Percentiles rank a stretch among this genome's conserved stretches.
Evolutionary conservation across 2,329 filamentous ascomycete genomes (phyloP).

Genomic region (Ophiostoma himal-ulmi): DNA sequence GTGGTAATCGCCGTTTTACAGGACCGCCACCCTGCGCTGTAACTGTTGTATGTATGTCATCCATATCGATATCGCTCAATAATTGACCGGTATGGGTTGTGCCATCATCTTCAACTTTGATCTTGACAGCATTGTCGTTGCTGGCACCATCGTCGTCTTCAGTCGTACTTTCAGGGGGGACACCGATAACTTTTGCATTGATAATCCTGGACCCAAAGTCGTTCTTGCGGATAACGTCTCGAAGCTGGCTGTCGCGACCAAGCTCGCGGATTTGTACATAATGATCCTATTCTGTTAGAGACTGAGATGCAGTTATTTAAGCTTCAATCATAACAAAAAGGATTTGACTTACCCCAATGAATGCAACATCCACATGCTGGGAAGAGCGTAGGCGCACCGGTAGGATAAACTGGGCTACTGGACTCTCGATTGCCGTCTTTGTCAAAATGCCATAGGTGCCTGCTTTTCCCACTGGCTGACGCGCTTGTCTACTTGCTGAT

Average conservation of each 20-base stretch:
- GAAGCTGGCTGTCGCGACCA: slow-evolving; percentile 60
- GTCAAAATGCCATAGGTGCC: slow-evolving; percentile 63
- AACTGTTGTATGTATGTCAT: neutral
- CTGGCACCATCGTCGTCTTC: slow-evolving; percentile 35
- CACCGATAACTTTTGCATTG: slow-evolving; percentile 70
- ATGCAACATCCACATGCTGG: slow-evolving; percentile 72
- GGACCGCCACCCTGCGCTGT: neutral
- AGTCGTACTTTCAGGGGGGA: slow-evolving; percentile 35
- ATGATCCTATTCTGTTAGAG: slow-evolving; percentile 50
- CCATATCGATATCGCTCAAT: neutral
- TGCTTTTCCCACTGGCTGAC: slow-evolving; percentile 28
- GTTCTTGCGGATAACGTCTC: slow-evolving; percentile 68
- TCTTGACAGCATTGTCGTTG: slow-evolving; percentile 27
- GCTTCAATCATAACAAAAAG: neutral
- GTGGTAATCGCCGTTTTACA: slow-evolving; percentile 47
- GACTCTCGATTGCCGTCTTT: slow-evolving; percentile 69
- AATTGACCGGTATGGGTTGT: neutral
- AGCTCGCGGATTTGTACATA: slow-evolving; percentile 78
- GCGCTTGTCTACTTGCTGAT: slow-evolving; percentile 29
- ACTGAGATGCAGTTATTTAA: neutral
- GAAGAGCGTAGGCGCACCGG: slow-evolving; percentile 70
- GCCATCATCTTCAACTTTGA: slow-evolving; percentile 40
- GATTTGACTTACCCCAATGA: slow-evolving; percentile 63
- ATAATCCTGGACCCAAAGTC: slow-evolving; percentile 76
- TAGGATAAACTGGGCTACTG: slow-evolving; percentile 68